phyloP scores from a whole-genome alignment of 768 basidiomycete genomes.

The Mycena amicta region DNA sequence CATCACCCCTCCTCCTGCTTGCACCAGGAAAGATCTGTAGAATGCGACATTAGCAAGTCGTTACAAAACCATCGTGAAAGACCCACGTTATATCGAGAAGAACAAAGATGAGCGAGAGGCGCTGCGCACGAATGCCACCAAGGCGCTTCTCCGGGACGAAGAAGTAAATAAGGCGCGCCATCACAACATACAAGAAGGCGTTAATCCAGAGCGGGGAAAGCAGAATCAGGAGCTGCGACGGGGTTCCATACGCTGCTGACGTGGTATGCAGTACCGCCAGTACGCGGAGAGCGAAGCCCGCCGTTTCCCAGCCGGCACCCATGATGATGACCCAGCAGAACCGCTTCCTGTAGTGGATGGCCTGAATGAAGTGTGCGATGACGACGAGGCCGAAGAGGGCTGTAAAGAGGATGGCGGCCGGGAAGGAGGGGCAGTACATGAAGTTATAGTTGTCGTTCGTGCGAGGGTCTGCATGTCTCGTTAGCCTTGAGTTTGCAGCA shows the following conservation, averaged over 20 bases:
- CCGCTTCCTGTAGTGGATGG: conserved; percentile 18
- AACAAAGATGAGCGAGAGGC: conserved; percentile 18
- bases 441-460: background rate
- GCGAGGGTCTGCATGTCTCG: background rate
- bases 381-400: conserved; percentile 19
- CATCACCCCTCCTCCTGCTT: conserved; percentile 19
- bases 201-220: conserved; percentile 27
- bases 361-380: conserved; percentile 19
- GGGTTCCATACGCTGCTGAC: background rate
- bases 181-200: conserved; percentile 26
- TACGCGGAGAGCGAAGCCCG: conserved; percentile 15
- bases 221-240: conserved; percentile 23
- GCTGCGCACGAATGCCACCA: conserved; percentile 14
- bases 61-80: background rate
- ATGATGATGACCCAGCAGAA: conserved; percentile 29
- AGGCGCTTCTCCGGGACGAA: conserved; percentile 24
- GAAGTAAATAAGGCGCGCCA: conserved; percentile 23
- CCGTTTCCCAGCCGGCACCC: conserved; percentile 21
- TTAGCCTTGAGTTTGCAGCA: background rate
- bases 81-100: conserved; percentile 19
- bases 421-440: conserved; percentile 14
- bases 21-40: conserved; percentile 19
- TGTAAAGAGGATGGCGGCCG: conserved; percentile 22
- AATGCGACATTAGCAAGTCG: too few species aligned
- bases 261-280: conserved; percentile 10